Evolutionary conservation across 2,329 filamentous ascomycete genomes (phyloP).

Genomic region (Neonectria ditissima): DNA sequence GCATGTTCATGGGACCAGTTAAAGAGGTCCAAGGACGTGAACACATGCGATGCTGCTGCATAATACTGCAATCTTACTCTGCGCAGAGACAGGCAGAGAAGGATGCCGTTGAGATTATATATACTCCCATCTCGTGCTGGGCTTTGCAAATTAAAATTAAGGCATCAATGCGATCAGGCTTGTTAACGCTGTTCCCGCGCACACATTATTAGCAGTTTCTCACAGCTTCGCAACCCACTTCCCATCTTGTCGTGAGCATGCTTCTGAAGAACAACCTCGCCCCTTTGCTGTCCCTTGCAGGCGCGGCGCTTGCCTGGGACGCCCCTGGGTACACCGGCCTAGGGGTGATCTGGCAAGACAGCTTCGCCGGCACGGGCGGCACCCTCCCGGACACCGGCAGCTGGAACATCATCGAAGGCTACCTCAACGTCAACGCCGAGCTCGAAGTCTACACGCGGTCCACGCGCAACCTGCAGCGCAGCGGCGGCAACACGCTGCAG

Average conservation of each 20-base stretch:
- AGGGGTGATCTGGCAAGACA: conserved; percentile 57
- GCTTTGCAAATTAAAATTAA: neutral
- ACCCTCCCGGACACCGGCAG: conserved; percentile 49
- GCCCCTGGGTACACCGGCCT: conserved; percentile 55
- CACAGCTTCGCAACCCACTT: neutral
- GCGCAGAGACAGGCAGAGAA: neutral
- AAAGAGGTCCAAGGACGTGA: neutral
- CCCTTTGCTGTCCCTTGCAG: neutral
- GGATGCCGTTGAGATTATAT: neutral
- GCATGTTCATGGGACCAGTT: neutral
- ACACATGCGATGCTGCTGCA: neutral
- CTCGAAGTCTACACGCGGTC: conserved; percentile 59
- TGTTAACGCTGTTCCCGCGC: neutral
- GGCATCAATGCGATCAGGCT: neutral
- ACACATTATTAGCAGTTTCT: neutral
- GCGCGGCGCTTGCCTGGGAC: conserved; percentile 16
- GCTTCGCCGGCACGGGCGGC: conserved; percentile 55
- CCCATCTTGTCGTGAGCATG: neutral
- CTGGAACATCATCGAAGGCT: conserved; percentile 58
- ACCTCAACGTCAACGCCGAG: conserved; percentile 61
- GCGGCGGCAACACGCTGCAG: conserved; percentile 61
- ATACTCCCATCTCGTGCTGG: neutral
- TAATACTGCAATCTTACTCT: neutral
- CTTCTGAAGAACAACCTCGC: neutral
- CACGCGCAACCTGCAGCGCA: conserved; percentile 59